These are phyloP conservation scores for Gynostemma pentaphyllum DNA, from an alignment of 306 rosid genomes.

Conservation along the genomic window DNA sequence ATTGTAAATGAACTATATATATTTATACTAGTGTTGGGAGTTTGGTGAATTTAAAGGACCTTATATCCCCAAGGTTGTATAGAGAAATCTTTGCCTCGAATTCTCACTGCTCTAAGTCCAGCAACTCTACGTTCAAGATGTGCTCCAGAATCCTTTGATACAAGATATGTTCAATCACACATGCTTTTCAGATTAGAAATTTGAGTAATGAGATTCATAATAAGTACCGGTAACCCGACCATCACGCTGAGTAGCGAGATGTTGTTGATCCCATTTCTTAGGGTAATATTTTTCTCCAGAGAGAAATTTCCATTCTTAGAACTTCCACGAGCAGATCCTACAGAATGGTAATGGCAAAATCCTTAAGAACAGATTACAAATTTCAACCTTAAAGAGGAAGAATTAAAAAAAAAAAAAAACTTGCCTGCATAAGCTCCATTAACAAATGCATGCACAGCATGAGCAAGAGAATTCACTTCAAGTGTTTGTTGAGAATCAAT, in stretches of 20 bases:
- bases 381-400: background rate
- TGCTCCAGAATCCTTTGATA: constrained; percentile 57
- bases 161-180: background rate
- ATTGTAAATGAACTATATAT: background rate
- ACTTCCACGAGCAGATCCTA: constrained; percentile 72
- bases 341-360: background rate
- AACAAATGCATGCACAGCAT: constrained; percentile 54
- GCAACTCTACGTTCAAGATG: constrained; percentile 47
- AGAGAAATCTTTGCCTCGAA: constrained; percentile 37
- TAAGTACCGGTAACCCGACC: constrained; percentile 65
- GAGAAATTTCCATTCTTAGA: constrained; percentile 19
- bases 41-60: constrained; percentile 26
- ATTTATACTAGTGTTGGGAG: background rate
- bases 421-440: constrained; percentile 56
- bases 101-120: constrained; percentile 39
- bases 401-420: too few species aligned
- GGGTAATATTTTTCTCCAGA: constrained; percentile 24
- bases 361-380: background rate
- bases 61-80: constrained; percentile 55
- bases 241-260: constrained; percentile 77
- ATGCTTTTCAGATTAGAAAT: background rate
- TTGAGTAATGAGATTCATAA: background rate
- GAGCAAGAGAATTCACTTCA: constrained; percentile 41
- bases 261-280: constrained; percentile 43
- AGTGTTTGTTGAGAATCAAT: constrained; percentile 26